Conservation (phyloP, 352 stramenopile genomes). For the Thraustochytrium sp. region DNA sequence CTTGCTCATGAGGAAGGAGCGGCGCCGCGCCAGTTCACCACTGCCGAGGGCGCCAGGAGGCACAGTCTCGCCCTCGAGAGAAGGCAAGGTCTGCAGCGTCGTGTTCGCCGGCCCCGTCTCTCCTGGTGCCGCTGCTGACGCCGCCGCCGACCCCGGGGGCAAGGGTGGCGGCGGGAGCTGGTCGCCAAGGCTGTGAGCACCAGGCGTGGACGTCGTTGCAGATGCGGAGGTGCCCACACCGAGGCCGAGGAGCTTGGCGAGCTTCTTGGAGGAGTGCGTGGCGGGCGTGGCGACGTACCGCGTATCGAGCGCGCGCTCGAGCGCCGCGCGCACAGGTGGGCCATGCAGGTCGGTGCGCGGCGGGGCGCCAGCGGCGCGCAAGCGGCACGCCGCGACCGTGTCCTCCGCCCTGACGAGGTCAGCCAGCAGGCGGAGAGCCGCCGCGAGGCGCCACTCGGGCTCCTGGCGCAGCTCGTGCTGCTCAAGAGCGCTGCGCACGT, state of each 20-base stretch:
- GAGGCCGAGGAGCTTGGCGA: background rate
- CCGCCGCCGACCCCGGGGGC: too few relatives aligned
- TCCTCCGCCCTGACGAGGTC: background rate
- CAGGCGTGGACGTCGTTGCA: too few relatives aligned
- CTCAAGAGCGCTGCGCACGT: background rate
- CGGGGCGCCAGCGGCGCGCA: background rate
- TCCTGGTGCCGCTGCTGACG: background rate
- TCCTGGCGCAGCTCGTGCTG: background rate
- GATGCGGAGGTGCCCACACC: too few relatives aligned
- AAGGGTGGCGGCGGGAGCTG: too few relatives aligned
- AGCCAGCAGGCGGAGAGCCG: background rate
- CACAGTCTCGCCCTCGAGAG: background rate
- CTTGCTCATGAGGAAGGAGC: background rate
- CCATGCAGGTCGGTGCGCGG: background rate
- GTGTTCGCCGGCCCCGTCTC: background rate
- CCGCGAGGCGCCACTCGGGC: background rate
- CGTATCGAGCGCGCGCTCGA: background rate
- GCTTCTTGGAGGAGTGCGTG: background rate
- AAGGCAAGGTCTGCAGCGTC: background rate
- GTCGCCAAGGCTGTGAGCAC: too few relatives aligned
- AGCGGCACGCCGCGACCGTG: background rate
- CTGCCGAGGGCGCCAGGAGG: background rate
- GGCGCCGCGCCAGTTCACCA: background rate
- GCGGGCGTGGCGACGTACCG: background rate
- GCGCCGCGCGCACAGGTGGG: background rate